Evolutionary conservation across 2,329 filamentous ascomycete genomes (phyloP).

Genomic region (Neonectria hederae): DNA sequence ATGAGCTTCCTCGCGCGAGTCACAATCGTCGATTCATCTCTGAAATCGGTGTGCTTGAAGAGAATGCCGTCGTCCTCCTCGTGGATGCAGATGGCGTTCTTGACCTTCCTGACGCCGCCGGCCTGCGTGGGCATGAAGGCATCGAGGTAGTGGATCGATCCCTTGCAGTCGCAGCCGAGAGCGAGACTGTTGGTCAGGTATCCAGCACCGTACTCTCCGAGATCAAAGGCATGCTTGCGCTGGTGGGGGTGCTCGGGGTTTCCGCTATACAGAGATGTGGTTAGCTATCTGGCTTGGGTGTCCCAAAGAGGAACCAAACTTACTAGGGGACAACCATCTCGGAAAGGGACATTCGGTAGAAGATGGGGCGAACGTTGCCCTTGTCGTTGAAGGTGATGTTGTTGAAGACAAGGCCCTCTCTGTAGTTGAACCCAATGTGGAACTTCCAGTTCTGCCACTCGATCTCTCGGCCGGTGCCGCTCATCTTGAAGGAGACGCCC

Average conservation of each 20-base stretch:
- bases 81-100: slow-evolving; percentile 95
- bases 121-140: slow-evolving; percentile 83
- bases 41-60: slow-evolving; percentile 95
- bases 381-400: slow-evolving; percentile 92
- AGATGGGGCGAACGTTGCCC: slow-evolving; percentile 77
- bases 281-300: background rate
- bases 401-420: slow-evolving; percentile 88
- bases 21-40: slow-evolving; percentile 86
- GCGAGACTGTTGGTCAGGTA: slow-evolving; percentile 85
- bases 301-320: slow-evolving; percentile 28
- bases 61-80: slow-evolving; percentile 92
- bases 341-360: slow-evolving; percentile 87
- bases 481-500: slow-evolving; percentile 84
- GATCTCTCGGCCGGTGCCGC: slow-evolving; percentile 72
- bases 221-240: slow-evolving; percentile 82
- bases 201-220: slow-evolving; percentile 82
- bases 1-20: slow-evolving; percentile 87
- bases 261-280: slow-evolving; percentile 55
- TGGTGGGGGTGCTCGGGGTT: slow-evolving; percentile 84
- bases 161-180: slow-evolving; percentile 87
- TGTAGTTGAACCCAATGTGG: slow-evolving; percentile 94
- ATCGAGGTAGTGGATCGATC: slow-evolving; percentile 90
- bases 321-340: slow-evolving; percentile 94
- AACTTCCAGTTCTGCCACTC: slow-evolving; percentile 95
- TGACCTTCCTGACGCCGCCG: slow-evolving; percentile 81